These are phyloP conservation scores for Cornus controversa DNA, from an alignment of 148 eudicot genomes.

Conservation along the genomic window DNA sequence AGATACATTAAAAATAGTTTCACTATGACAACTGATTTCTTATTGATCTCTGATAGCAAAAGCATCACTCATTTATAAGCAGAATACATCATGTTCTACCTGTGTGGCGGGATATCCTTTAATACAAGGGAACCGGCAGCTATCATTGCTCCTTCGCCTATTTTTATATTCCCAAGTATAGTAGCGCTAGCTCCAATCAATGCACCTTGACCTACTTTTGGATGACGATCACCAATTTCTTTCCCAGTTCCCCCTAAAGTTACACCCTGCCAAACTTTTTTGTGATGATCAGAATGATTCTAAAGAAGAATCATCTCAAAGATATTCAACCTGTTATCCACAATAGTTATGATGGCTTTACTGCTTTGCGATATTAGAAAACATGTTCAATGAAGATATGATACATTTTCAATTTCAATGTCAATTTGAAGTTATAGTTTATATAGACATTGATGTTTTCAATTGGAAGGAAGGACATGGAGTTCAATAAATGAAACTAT, in stretches of 20 bases:
- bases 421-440: background rate
- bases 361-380: background rate
- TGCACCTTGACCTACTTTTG: slow-evolving; percentile 63
- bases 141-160: slow-evolving; percentile 70
- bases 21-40: background rate
- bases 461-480: background rate
- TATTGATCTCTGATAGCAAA: background rate
- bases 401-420: background rate
- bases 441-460: too few species aligned
- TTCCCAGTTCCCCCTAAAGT: slow-evolving; percentile 68
- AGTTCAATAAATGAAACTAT: background rate
- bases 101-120: slow-evolving; percentile 57
- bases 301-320: too few species aligned
- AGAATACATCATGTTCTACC: slow-evolving; percentile 26
- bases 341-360: too few species aligned
- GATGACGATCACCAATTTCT: slow-evolving; percentile 63
- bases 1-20: background rate
- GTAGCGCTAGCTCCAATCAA: slow-evolving; percentile 62
- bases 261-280: slow-evolving; percentile 44
- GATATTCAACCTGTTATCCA: too few species aligned
- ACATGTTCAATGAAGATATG: background rate
- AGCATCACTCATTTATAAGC: slow-evolving; percentile 1
- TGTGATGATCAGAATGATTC: background rate
- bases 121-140: slow-evolving; percentile 66
- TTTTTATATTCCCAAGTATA: slow-evolving; percentile 53